Conservation (phyloP, 257 asterid species). For the Fraxinus americana region DNA sequence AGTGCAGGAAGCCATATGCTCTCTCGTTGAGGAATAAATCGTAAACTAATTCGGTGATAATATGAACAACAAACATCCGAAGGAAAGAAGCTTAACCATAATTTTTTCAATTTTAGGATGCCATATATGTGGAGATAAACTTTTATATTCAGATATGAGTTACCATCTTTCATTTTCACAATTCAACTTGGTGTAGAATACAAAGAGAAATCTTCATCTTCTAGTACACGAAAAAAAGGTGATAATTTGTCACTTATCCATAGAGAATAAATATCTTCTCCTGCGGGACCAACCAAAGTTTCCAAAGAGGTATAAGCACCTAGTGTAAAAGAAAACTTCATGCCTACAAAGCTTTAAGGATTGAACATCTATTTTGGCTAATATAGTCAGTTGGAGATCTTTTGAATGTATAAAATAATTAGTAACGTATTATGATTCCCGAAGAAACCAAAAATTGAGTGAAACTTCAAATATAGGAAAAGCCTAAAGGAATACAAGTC, state of each 20-base stretch:
- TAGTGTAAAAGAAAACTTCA: background rate
- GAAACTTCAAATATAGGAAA: background rate
- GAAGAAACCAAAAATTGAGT: background rate
- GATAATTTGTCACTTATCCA: background rate
- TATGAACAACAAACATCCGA: background rate
- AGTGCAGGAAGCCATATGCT: background rate
- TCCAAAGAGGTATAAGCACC: background rate
- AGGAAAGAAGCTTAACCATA: background rate
- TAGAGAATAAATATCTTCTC: constrained; percentile 9
- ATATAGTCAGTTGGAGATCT: constrained; percentile 4
- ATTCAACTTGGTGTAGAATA: background rate
- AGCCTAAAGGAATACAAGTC: constrained; percentile 12
- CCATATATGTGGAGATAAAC: background rate
- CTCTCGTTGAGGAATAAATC: background rate
- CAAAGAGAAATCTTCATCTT: background rate
- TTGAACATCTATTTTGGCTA: constrained; percentile 1
- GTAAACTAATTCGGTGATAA: background rate
- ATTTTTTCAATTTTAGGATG: background rate
- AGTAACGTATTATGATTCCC: background rate
- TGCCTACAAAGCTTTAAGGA: constrained; percentile 7
- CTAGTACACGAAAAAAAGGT: background rate
- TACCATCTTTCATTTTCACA: background rate
- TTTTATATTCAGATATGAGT: constrained; percentile 13
- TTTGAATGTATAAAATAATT: background rate
- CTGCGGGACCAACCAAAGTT: constrained; percentile 10